phyloP scores from a whole-genome alignment of 768 basidiomycete genomes.

The Pulveroboletus sp. region DNA sequence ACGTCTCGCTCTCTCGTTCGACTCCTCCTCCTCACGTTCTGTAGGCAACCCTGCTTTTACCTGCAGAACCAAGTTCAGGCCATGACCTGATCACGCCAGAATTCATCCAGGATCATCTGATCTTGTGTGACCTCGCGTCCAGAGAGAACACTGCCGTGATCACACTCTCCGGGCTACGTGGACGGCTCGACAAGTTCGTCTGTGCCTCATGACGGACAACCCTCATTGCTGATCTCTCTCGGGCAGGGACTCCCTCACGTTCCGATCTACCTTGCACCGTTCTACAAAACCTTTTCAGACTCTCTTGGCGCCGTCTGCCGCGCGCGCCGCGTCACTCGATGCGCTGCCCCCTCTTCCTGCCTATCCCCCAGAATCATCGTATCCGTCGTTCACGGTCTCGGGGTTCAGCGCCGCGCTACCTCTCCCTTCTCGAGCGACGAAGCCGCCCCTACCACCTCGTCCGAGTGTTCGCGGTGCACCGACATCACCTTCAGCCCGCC shows the following conservation, averaged over 20 bases:
- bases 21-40: conserved; percentile 1
- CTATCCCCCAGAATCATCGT: conserved; percentile 34
- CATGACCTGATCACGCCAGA: conserved; percentile 61
- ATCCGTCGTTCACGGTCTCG: conserved; percentile 46
- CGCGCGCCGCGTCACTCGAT: conserved; percentile 35
- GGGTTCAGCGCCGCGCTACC: conserved; percentile 34
- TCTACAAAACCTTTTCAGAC: conserved; percentile 39
- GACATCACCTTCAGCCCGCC: conserved; percentile 37
- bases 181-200: conserved; percentile 57
- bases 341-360: conserved; percentile 53
- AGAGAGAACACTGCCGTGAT: conserved; percentile 50
- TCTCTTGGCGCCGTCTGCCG: conserved; percentile 31
- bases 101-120: conserved; percentile 79
- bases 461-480: conserved; percentile 15
- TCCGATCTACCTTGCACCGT: conserved; percentile 41
- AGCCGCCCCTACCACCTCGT: conserved; percentile 45
- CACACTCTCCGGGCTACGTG: conserved; percentile 81
- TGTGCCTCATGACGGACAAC: conserved; percentile 25
- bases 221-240: conserved; percentile 26
- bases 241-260: conserved; percentile 34
- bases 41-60: conserved; percentile 79
- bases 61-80: conserved; percentile 51
- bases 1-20: conserved; percentile 16
- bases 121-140: conserved; percentile 54
- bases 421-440: conserved; percentile 37